Base-by-base conservation (phyloP, 2,329 filamentous ascomycete species). In the Colletotrichum chlorophyti region DNA sequence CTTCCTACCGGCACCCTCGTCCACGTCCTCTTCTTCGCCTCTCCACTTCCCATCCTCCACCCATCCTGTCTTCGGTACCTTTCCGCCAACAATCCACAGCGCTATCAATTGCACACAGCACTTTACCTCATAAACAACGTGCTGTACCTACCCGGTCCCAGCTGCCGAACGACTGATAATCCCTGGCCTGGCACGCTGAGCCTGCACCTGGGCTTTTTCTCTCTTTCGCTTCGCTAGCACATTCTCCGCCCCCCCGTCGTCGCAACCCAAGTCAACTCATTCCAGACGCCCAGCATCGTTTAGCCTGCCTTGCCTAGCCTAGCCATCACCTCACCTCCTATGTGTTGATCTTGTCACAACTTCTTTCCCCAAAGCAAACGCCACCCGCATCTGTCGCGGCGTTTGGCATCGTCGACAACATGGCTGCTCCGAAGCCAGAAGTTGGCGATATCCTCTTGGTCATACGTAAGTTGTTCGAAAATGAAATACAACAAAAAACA, bases 401-500 rank as follows among this genome's bases (percentile, higher is more conserved):
- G 58, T 35, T 53, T 52, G 49, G 42, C 49, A 61, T 48, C 60
- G 49, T 58, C 60, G 60, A 53, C 62, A 62, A 73, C 60, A 79
- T 80, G 80, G 78, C 79, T 65, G 72, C 77, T 60, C 63, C 69
- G 62, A 80, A 77, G 71, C 86, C 85, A 68, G 84, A 87, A 24
- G 78, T 84, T 63, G 88, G 88, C 71, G 87, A 90, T 67, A 83
- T 86, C 53, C 76, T 91, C 65, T 72, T 91, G 64, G 88, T 91
- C 65, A 88, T 91, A 67, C 88, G 88, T 91, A 80, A 81, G 88
- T 76, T n/a, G n/a, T n/a, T n/a, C n/a, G n/a, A n/a, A n/a, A n/a
- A n/a, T n/a, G n/a, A n/a, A n/a, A n/a, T n/a, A n/a, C n/a, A n/a
- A n/a, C n/a, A n/a, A n/a, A n/a, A n/a, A n/a, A n/a, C n/a, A n/a